Evolutionary conservation across 352 stramenopile species (phyloP).

Genomic region (Pythium monospermum): DNA sequence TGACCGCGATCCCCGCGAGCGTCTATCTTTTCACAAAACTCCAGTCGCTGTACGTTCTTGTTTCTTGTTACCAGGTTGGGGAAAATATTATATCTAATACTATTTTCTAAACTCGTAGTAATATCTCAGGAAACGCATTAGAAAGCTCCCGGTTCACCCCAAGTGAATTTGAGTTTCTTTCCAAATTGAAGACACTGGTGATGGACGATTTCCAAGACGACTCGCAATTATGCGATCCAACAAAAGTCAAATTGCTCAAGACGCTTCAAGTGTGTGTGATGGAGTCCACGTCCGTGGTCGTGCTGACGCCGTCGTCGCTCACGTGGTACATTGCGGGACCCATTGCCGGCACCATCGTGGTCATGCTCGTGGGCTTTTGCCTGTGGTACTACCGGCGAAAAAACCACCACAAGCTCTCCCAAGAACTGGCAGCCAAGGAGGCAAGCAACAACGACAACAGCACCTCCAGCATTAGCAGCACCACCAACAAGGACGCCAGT

Average conservation of each 20-base stretch:
- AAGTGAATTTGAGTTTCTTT: conserved; percentile 3
- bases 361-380: background rate
- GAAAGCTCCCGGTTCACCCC: background rate
- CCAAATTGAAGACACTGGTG: background rate
- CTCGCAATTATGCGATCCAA: background rate
- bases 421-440: too few species aligned
- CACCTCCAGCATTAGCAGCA: too few species aligned
- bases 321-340: conserved; percentile 7
- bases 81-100: background rate
- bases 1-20: conserved; percentile 3
- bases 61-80: too few species aligned
- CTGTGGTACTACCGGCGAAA: conserved; percentile 9
- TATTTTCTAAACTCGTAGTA: background rate
- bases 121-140: conserved; percentile 7
- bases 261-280: conserved; percentile 3
- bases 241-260: conserved; percentile 2
- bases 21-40: conserved; percentile 10
- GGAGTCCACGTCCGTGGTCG: background rate
- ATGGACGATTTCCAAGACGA: background rate
- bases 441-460: background rate
- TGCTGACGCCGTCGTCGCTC: conserved; percentile 4
- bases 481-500: too few species aligned
- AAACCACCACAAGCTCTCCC: background rate
- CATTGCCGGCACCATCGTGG: background rate
- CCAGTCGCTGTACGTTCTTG: conserved; percentile 8